Base-by-base conservation (phyloP, 768 basidiomycete species). In the Boletus edulis region DNA sequence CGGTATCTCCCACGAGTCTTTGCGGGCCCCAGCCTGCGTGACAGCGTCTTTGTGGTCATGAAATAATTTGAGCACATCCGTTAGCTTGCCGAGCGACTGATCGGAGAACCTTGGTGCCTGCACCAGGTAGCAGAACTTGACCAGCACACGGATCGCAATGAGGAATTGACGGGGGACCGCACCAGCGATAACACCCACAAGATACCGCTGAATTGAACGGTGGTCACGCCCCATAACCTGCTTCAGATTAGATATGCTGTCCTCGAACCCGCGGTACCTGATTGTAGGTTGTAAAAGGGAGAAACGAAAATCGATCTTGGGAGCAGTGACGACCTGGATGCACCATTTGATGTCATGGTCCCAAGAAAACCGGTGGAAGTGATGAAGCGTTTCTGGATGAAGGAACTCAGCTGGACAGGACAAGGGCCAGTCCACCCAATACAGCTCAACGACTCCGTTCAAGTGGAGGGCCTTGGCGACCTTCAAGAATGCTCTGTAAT, bases 21-120 rank as follows among this genome's bases (percentile, higher is more conserved):
- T 13, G 15, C 12, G 5, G 49, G 37, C 13, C 29, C 54, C 29
- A 9, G 54, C 54, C 18, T 49, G 35, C 11, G 75, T 46, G 50
- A 79, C 76, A 3, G 73, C 60, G 11, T 59, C 40, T 46, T 77
- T 77, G 60, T 75, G 61, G 3, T 49, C 31, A 54, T 80, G 77
- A 55, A 79, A 80, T 1, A 18, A 17, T 1, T 55, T 13, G 1
- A 77, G 64, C 0, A 70, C 62, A 0, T 60, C 49, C 15, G 46
- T 20, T 8, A 46, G 12, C 14, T 20, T 34, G 13, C 6, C 4
- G 3, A 47, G 34, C 1, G 20, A 47, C 1, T 37, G 2, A 15
- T 47, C 20, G 11, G 34, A 35, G 20, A 47, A 47, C 1, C 15
- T 9, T 2, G 20, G 34, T 14, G 46, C 46, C 5, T 47, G n/a